Base-by-base conservation (phyloP, 225 moss, liverwort and hornwort species). In the Bryum argenteum region DNA sequence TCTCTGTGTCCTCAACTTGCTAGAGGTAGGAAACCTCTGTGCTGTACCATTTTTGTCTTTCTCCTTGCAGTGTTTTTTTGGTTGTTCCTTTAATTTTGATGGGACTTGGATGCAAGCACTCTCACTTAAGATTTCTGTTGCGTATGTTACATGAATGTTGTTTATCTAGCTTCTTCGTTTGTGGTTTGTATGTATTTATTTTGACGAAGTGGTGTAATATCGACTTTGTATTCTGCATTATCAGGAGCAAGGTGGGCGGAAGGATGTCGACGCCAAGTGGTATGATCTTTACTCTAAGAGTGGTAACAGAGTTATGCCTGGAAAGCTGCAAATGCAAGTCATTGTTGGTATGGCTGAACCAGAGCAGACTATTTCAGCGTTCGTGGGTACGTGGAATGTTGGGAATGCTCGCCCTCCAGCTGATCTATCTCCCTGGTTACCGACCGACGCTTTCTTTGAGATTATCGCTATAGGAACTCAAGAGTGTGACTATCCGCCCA, bases 351-450 rank as follows among this genome's bases (percentile, higher is more conserved):
- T 89, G 77, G 97, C 97, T 51, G 97, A 98, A 65, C 94, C 97
- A 54, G 94, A 97, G 54, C 94, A 94, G 70, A 85, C 87, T 45
- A 83, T 97, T 69, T 94, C 92, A 54, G 81, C 93, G 33, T 97
- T 94, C 61, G 82, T 97, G 40, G 97, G 94, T 66, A 94, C 94
- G 33, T 97, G 97, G 97, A 97, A 97, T 71, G 97, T 97, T 56
- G 97, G 97, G 41, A 97, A 97, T 78, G 94, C 97, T 56, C 97
- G 97, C 21, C 97, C 97, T 87, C 94, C 97, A 41, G 77, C 83
- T 75, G 97, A 97, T 84, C 69, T 97, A 37, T 94, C 97, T 21
- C 84, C 89, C 53, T 97, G 97, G 97, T 81, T 97, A 72, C 97
- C 97, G 5, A 78, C 73, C 12, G 83, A 90, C 69, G 81, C 82